These are phyloP conservation scores for Davidsoniella australis DNA, from an alignment of 2,329 filamentous ascomycete genomes.

Conservation along the genomic window DNA sequence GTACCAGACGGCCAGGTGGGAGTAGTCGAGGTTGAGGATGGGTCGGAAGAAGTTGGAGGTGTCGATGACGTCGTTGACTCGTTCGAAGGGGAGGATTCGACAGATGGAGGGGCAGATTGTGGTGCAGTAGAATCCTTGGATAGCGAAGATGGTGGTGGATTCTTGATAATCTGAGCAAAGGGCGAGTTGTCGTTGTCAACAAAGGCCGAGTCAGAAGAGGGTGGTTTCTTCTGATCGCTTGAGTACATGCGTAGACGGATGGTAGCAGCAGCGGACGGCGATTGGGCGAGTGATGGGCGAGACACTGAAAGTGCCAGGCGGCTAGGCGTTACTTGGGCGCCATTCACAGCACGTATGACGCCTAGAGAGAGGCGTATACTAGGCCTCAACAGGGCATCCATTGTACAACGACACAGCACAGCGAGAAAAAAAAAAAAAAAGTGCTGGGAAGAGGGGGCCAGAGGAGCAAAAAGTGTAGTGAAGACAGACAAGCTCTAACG, in stretches of 20 bases:
- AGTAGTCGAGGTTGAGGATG: background rate
- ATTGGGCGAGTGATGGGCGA: background rate
- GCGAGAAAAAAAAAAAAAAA: background rate
- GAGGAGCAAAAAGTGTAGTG: background rate
- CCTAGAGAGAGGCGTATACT: constrained; percentile 7
- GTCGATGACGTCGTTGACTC: constrained; percentile 3
- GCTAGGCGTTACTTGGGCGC: background rate
- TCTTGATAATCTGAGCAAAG: constrained; percentile 11
- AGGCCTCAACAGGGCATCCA: constrained; percentile 11
- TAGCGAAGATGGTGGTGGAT: background rate
- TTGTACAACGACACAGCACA: background rate
- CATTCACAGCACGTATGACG: constrained; percentile 8
- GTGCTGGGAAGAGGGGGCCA: background rate
- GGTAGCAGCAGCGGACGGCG: too few relatives aligned
- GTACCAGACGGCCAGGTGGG: background rate
- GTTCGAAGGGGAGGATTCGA: background rate
- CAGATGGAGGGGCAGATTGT: constrained; percentile 13
- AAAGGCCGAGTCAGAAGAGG: constrained; percentile 3
- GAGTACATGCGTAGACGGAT: constrained; percentile 6
- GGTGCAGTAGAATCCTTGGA: background rate
- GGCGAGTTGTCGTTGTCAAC: constrained; percentile 9
- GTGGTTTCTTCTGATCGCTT: constrained; percentile 2
- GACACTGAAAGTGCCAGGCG: background rate
- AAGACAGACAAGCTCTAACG: background rate
- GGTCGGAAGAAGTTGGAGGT: constrained; percentile 3